Base-by-base conservation (phyloP, 305 asterid genomes). In the Solanum chacoense region DNA sequence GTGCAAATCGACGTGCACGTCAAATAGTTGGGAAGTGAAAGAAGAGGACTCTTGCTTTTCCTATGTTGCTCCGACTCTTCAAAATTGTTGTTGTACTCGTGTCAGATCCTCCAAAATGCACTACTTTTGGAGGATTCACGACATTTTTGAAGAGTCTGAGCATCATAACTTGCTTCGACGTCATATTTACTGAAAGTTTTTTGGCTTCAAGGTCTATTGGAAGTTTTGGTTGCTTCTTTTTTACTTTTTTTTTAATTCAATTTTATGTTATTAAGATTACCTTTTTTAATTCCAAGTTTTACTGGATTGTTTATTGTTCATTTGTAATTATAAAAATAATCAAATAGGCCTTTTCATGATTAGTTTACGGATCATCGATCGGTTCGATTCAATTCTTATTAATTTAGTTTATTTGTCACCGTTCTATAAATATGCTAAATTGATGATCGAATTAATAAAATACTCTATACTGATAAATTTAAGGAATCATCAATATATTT, bases 1-100 rank as follows among this genome's bases (percentile, higher is more conserved):
- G 99, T 16, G 99, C 98, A 11, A 97, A 93, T 90, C 92, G 88
- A 79, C 98, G 98, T 7, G 96, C 98, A 10, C 94, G 94, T 11
- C 89, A 90, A 13, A 71, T 97, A 90, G 34, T 95, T 69, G 93
- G 90, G 20, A 91, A 96, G 92, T 96, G 89, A 93, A 79, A 84
- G 80, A 38, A 22, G 55, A 87, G 77, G 22, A 71, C 22, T 71
- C 22, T 71, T 26, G 45, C 5, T 38, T 38, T 38, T 38, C 5
- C 45, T 38, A 71, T 67, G 18, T 3, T 24, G 18, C 2, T 67
- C 18, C 8, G 4, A 69, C 34, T 69, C 34, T 69, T 1, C 75
- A 26, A 69, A 26, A 24, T 7, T 69, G 3, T 69, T 26, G 5
- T 3, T 11, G 2, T 7, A 69, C 20, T 0, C 2, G 20, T 69